These are phyloP conservation scores for Trichoderma brevicompactum DNA, from an alignment of 2,329 filamentous ascomycete species.

Conservation along the genomic window DNA sequence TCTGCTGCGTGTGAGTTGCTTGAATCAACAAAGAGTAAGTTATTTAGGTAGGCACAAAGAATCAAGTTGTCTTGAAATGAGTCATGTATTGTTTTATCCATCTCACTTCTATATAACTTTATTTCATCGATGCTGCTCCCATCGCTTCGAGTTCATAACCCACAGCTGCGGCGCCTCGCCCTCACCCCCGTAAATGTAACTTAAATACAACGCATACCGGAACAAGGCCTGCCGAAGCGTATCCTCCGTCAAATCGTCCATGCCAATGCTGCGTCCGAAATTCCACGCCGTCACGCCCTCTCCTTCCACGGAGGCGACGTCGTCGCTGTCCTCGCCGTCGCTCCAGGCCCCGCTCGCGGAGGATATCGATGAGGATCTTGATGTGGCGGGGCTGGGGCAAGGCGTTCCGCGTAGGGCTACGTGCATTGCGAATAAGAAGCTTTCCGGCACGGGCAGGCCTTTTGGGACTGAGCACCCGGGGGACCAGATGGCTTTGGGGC, in stretches of 20 bases:
- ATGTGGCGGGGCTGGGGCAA: slow-evolving; percentile 27
- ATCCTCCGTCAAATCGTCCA: slow-evolving; percentile 35
- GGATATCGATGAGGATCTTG: neutral
- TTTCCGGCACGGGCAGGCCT: slow-evolving; percentile 38
- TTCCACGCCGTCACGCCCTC: slow-evolving; percentile 31
- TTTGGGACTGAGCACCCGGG: slow-evolving; percentile 42
- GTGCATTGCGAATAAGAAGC: slow-evolving; percentile 42
- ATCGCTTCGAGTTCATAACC: slow-evolving; percentile 37
- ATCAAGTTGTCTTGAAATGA: no score
- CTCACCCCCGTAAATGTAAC: slow-evolving; percentile 38
- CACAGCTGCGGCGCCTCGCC: slow-evolving; percentile 40
- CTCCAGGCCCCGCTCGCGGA: slow-evolving; percentile 18
- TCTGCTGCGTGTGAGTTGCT: neutral
- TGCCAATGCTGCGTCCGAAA: slow-evolving; percentile 31
- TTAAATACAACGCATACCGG: slow-evolving; percentile 44
- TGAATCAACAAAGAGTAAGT: neutral
- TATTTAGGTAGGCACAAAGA: no score
- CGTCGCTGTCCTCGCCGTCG: slow-evolving; percentile 27
- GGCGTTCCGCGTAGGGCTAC: slow-evolving; percentile 37
- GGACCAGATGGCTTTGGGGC: slow-evolving; percentile 42
- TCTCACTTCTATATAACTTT: neutral
- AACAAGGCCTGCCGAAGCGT: slow-evolving; percentile 39
- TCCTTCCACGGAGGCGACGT: neutral
- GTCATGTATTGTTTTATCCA: no score
- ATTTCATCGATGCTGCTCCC: slow-evolving; percentile 22